Evolutionary conservation across 805 yeast species (phyloP), one percentile per base, ranked within the genome.

Genomic region (Saccharomycopsis javanensis): DNA sequence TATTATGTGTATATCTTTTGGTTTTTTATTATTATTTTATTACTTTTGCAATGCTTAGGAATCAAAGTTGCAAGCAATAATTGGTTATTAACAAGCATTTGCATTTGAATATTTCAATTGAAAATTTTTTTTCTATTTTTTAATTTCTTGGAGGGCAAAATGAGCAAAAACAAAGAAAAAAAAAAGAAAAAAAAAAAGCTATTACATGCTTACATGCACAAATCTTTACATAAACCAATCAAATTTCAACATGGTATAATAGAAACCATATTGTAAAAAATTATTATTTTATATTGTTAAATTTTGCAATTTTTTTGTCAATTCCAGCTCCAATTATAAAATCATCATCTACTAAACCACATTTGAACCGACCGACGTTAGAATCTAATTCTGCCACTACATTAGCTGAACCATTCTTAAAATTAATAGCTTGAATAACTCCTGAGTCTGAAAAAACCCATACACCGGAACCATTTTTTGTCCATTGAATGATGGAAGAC

Each of bases 361-460:
- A 31, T 18, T 53, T 18, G 33, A 48, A 30, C 8, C 30, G 16
- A n/a, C 51, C 20, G 25, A 45, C 50, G 10, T 28, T 53, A 18
- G 45, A 51, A 15, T 31, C 20, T 27, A 27, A 34, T 10, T 42
- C 50, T 8, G n/a, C 53, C 34, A 42, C 55, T 27, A 30, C 56
- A 20, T 58, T 55, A 42, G 48, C 48, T 15, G 48, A 23, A 23
- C 48, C 48, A 42, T 34, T 25, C 15, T 42, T 42, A 28, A 83
- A 60, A 62, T 83, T 85, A 8, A 84, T 64, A 0, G 88, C 90
- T 50, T 89, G 66, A 1, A 85, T 64, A 0, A 67, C 59, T 0
- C 91, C 92, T 66, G 85, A 90, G 61, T 85, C 90, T 2, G 89
- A 83, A 53, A 78, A 70, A 0, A 83, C 72, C 88, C 90, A 85